Conservation (phyloP, 73 alveolate species). For the Halteria grandinella region DNA sequence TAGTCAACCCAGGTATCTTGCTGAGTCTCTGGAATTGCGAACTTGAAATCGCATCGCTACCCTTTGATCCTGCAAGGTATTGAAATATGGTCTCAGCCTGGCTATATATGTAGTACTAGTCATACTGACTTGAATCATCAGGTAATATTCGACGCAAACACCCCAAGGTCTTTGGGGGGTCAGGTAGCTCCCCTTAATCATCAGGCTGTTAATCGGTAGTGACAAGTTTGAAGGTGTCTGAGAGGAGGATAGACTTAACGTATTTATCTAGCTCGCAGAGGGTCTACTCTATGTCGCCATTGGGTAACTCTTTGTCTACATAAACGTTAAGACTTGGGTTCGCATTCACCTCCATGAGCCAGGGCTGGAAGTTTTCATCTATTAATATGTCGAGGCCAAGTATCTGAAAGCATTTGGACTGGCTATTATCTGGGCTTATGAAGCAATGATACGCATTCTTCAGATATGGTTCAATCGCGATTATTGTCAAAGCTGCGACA, state of each 20-base stretch:
- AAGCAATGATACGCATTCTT: conserved; percentile 27
- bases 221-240: conserved; percentile 70
- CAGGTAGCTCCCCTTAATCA: background rate
- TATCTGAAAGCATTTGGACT: conserved; percentile 78
- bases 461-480: conserved; percentile 52
- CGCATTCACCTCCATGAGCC: conserved; percentile 88
- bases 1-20: conserved; percentile 21
- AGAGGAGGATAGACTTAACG: conserved; percentile 66
- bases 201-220: background rate
- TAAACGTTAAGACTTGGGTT: conserved; percentile 82
- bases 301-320: conserved; percentile 66
- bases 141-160: conserved; percentile 33
- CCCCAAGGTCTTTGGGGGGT: background rate
- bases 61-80: conserved; percentile 31
- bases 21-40: conserved; percentile 14
- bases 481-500: conserved; percentile 12
- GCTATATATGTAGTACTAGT: conserved; percentile 24
- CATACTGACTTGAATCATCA: background rate
- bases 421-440: conserved; percentile 23
- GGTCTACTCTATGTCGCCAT: conserved; percentile 61
- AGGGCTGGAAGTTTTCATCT: conserved; percentile 79
- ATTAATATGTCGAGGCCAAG: conserved; percentile 87
- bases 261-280: conserved; percentile 71
- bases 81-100: conserved; percentile 19
- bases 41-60: conserved; percentile 8